These are phyloP conservation scores for Xylaria nigripes DNA, from an alignment of 495 filamentous ascomycete genomes.

Conservation along the genomic window DNA sequence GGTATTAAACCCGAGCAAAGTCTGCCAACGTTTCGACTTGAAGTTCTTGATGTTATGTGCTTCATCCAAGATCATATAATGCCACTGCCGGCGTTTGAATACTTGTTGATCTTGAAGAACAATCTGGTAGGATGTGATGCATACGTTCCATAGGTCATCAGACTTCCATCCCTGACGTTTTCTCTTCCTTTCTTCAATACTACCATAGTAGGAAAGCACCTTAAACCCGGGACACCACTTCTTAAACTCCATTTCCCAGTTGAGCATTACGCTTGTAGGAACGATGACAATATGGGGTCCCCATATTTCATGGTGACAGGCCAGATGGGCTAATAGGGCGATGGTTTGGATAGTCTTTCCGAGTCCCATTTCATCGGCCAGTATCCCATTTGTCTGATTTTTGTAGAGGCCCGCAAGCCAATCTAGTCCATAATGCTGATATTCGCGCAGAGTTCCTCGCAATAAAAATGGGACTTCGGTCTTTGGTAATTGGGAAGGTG, in stretches of 20 bases:
- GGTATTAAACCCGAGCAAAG: constrained; percentile 83
- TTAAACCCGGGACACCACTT: constrained; percentile 99
- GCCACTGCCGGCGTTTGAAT: constrained; percentile 90
- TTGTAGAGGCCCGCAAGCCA: constrained; percentile 91
- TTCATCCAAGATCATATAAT: constrained; percentile 97
- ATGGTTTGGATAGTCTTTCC: constrained; percentile 99
- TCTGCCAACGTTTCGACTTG: constrained; percentile 93
- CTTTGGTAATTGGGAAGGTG: constrained; percentile 42
- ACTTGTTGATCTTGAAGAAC: constrained; percentile 88
- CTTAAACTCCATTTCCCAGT: constrained; percentile 99
- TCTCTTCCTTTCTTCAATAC: constrained; percentile 78
- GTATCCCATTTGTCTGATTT: constrained; percentile 91
- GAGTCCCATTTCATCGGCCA: constrained; percentile 99
- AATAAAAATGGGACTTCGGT: constrained; percentile 83
- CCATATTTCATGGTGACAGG: constrained; percentile 86
- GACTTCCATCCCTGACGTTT: constrained; percentile 89
- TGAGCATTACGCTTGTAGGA: constrained; percentile 96
- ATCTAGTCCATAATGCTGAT: constrained; percentile 92
- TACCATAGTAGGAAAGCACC: constrained; percentile 94
- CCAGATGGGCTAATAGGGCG: constrained; percentile 84
- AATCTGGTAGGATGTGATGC: constrained; percentile 94
- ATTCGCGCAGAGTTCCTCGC: constrained; percentile 86
- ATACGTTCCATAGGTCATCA: constrained; percentile 87
- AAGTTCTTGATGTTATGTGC: constrained; percentile 99
- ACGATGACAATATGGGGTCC: constrained; percentile 95